Evolutionary conservation across 192 early-diverging fungal genomes (phyloP).

Genomic region (Funneliformis geosporum): DNA sequence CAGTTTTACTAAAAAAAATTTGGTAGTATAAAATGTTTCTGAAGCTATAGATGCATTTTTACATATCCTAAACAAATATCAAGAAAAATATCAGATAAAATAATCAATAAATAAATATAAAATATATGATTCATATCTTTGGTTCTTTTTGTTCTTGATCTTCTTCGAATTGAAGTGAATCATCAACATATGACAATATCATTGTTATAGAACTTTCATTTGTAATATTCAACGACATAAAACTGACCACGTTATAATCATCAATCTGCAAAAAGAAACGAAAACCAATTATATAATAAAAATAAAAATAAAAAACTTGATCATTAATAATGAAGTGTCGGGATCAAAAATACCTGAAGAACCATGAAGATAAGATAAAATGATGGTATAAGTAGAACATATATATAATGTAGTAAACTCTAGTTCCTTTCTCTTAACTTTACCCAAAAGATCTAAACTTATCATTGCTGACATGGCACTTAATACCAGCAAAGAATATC

Average conservation of each 20-base stretch:
- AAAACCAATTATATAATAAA: no score
- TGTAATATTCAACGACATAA: conserved; percentile 89
- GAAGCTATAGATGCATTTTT: no score
- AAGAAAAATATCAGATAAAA: no score
- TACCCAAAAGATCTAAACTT: conserved; percentile 83
- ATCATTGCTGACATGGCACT: conserved; percentile 96
- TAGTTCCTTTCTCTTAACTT: conserved; percentile 63
- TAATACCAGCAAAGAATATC: conserved; percentile 96
- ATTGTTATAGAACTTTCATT: conserved; percentile 92
- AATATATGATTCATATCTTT: conserved; percentile 6
- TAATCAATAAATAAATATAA: no score
- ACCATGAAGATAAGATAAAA: neutral
- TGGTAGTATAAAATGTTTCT: no score
- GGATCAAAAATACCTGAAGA: conserved; percentile 83
- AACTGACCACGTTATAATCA: conserved; percentile 96
- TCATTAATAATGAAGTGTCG: conserved; percentile 85
- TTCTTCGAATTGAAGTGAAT: conserved; percentile 97
- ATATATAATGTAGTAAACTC: no score
- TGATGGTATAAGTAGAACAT: no score
- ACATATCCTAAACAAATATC: neutral
- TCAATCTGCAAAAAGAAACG: conserved; percentile 63
- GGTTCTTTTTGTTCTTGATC: conserved; percentile 91
- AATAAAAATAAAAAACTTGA: no score
- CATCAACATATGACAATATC: conserved; percentile 87
- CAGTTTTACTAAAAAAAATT: no score